A percentile compares a stretch with the other conserved stretches of the same genome.
These are phyloP conservation scores for Lactarius sp. DNA, from an alignment of 768 basidiomycete species.

Conservation along the genomic window DNA sequence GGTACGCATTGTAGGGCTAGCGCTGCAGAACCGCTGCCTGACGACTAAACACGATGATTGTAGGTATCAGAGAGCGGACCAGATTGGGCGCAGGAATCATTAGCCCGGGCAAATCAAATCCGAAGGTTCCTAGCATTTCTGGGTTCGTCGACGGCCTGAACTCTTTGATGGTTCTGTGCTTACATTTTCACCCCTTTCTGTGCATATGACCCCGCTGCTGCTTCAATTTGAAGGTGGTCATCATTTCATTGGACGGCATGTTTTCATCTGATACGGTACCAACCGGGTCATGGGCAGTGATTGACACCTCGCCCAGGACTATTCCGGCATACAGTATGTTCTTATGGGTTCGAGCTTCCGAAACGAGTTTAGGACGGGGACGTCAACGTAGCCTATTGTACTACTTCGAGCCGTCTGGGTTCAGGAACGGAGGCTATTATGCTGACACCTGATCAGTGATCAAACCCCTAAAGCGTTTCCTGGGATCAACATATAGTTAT, in stretches of 20 bases:
- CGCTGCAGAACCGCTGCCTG: neutral
- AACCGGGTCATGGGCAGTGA: neutral
- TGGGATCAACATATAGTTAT: neutral
- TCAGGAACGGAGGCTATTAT: neutral
- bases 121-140: neutral
- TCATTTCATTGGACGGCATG: neutral
- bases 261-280: neutral
- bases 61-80: neutral
- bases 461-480: neutral
- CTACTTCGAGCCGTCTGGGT: neutral
- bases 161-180: neutral
- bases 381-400: neutral
- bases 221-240: neutral
- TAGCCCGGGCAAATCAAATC: neutral
- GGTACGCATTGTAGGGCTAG: neutral
- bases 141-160: neutral
- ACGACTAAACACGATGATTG: neutral
- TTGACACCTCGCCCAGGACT: neutral
- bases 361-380: conserved; percentile 5
- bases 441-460: neutral
- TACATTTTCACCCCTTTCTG: neutral
- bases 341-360: neutral
- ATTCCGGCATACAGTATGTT: neutral
- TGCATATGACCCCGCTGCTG: neutral
- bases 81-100: neutral